Base-by-base conservation (phyloP, 2,329 filamentous ascomycete genomes). In the Davidsoniella eucalypti region DNA sequence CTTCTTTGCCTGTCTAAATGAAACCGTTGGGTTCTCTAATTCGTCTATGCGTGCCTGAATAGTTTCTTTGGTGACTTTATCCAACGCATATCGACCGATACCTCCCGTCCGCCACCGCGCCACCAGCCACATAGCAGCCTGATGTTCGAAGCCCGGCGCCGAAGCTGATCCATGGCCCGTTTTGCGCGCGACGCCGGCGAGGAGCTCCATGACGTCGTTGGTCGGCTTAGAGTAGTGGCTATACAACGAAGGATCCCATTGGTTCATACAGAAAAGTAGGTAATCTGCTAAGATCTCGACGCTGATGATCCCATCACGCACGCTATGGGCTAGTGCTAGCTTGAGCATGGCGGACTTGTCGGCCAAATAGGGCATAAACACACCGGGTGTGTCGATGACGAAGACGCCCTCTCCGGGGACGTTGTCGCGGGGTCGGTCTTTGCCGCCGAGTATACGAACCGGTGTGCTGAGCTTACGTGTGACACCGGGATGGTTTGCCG, bases 311-410 rank as follows among this genome's bases (percentile, higher is more conserved):
- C 83, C 84, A 62, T 94, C 87, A 63, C 94, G 94, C 50, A 98
- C 87, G 62, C 83, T 85, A 17, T 90, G 87, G 47, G 86, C 87
- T 1, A 96, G 75, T 2, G 88, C 83, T n/a, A 98, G 75, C 65
- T 94, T 96, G 55, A 98, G 70, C 92, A 98, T 98, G 43, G 80
- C 78, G 61, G 92, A 83, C 14, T 84, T 75, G 59, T 93, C 78
- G 0, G 82, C 75, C 25, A 96, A 83, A 62, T 94, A 94, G 0
- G 92, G 92, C 53, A 95, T 78, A 64, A 96, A 98, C 7, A 98
- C 88, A 44, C 92, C 92, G 0, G 92, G 92, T 0, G 90, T 95
- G 65, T 98, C 92, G 44, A 94, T 69, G 41, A 96, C 67, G 62
- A 92, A 94, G 4, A 94, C 81, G 41, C 81, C 82, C 42, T 74